These are phyloP conservation scores for Helianthus tuberosus DNA, from an alignment of 129 eudicot genomes.

Conservation along the genomic window DNA sequence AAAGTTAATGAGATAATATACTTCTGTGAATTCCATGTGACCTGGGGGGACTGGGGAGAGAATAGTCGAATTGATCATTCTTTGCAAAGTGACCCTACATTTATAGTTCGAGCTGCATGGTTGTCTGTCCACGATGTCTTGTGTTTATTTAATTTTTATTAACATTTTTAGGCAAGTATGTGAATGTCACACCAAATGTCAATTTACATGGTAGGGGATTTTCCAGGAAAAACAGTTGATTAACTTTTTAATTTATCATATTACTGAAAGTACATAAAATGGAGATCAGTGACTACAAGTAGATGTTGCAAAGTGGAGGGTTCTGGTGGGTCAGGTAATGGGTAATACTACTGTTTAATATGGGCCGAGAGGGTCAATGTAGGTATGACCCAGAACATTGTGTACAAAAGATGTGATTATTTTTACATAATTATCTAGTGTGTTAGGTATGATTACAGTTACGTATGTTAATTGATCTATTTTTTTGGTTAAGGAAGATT, in stretches of 20 bases:
- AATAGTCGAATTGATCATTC: neutral
- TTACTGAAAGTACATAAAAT: no score
- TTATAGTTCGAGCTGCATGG: neutral
- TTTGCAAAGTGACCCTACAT: neutral
- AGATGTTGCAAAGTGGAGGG: neutral
- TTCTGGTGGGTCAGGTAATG: neutral
- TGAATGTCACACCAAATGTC: no score
- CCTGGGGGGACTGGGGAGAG: neutral
- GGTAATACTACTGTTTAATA: neutral
- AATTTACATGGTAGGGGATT: no score
- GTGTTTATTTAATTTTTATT: neutral
- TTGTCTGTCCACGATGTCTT: neutral
- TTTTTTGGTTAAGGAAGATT: neutral
- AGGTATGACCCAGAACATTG: neutral
- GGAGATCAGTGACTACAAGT: neutral
- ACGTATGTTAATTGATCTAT: neutral
- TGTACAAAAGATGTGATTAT: neutral
- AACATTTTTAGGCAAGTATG: no score
- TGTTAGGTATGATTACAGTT: neutral
- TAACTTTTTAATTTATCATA: no score
- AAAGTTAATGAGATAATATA: neutral
- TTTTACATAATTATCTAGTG: neutral
- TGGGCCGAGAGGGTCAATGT: neutral
- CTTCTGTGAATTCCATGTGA: neutral
- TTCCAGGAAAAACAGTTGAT: no score